phyloP scores from a whole-genome alignment of 192 early-diverging fungal species.

The Chytriomyces confervae region DNA sequence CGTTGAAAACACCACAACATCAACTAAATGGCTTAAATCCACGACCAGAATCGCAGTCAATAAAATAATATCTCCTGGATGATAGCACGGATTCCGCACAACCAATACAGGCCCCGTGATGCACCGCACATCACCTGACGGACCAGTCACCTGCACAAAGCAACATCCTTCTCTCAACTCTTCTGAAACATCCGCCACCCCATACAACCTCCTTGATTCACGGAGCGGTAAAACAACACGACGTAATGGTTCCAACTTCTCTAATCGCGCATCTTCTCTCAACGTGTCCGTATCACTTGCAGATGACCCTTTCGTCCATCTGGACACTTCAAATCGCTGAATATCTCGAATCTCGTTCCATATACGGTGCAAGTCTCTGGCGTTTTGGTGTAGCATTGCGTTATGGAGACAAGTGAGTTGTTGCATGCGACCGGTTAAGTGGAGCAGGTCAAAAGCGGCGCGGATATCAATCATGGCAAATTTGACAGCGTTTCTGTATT shows the following conservation, averaged over 20 bases:
- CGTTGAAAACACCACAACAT: constrained; percentile 31
- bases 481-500: constrained; percentile 33
- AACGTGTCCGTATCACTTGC: not conserved
- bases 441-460: constrained; percentile 32
- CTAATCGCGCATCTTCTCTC: not conserved
- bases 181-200: constrained; percentile 24
- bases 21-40: constrained; percentile 10
- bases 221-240: constrained; percentile 25
- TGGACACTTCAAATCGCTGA: constrained; percentile 12
- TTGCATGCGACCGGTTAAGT: constrained; percentile 5
- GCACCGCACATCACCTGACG: not conserved
- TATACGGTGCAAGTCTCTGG: constrained; percentile 3
- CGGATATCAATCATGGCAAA: constrained; percentile 26
- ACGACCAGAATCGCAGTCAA: too few relatives aligned
- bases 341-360: constrained; percentile 9
- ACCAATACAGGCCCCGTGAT: constrained; percentile 32
- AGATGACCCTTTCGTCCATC: not conserved
- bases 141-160: constrained; percentile 10
- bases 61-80: constrained; percentile 40
- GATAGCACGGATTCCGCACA: constrained; percentile 41
- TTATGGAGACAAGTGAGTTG: not conserved
- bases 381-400: not conserved
- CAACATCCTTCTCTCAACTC: constrained; percentile 21
- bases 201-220: constrained; percentile 22
- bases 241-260: constrained; percentile 1